Base-by-base conservation (phyloP, 331 rosid species). In the Acacia pycnantha region DNA sequence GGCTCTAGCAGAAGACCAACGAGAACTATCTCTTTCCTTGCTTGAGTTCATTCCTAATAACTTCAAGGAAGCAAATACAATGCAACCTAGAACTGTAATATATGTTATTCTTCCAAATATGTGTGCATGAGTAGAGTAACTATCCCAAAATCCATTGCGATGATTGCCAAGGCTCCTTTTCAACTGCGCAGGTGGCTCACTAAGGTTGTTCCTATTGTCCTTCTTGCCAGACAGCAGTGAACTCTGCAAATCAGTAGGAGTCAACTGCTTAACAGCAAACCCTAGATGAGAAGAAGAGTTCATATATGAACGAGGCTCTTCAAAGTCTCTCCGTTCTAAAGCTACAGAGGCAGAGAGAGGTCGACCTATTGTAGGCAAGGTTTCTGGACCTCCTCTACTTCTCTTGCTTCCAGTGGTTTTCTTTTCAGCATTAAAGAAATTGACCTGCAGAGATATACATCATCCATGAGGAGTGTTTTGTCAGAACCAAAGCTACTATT, bases 221-320 rank as follows among this genome's bases (percentile, higher is more conserved):
- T 82, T 88, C 85, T 87, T 94, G 26, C 87, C 94, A 46, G 90
- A 80, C 77, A 89, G 84, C 74, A 90, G 81, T 2, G 98, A 90
- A 86, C 85, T 91, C 78, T 85, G 94, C 79, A 90, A 72, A 85
- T 90, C 94, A 78, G 88, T 89, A 54, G 97, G 94, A 79, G 98
- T 78, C 83, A 95, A 89, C 88, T 91, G 95, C 90, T 92, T 92
- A 71, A 96, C 90, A 66, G 97, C 90, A 46, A 88, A 87, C 62
- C 97, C 98, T 67, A 90, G 74, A 87, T 85, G 85, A 37, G 41
- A 37, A 70, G 87, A 86, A 78, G 97, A 83, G 83, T 85, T 92
- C 81, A 83, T 66, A 81, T 81, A 84, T 66, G 97, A 76, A 77
- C 79, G 86, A 85, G 95, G 85, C 37, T 89, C 92, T 81, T 91